Percentiles rank a stretch among this genome's conserved stretches.
phyloP scores from a whole-genome alignment of 441 rosid genomes.

The Melastoma candidum region DNA sequence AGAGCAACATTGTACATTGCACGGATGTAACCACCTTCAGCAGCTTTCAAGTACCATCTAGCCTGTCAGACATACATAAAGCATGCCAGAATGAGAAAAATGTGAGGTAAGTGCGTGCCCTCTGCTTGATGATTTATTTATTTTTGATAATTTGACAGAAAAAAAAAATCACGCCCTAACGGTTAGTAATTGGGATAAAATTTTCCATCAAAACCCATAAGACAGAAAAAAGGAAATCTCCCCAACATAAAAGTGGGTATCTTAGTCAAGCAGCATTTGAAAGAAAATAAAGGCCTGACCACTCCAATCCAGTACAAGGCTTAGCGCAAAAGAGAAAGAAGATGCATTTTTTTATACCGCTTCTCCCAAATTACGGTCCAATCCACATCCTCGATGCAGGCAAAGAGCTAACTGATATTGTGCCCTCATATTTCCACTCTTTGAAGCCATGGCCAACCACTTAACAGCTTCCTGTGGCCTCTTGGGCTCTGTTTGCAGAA shows the following conservation, averaged over 20 bases:
- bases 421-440: slow-evolving; percentile 59
- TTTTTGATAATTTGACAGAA: too few species aligned
- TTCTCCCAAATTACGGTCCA: slow-evolving; percentile 36
- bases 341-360: slow-evolving; percentile 37
- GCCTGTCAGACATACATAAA: slow-evolving; percentile 32
- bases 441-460: slow-evolving; percentile 56
- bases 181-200: too few species aligned
- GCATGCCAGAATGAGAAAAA: neutral
- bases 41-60: slow-evolving; percentile 73
- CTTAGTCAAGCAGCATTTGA: too few species aligned
- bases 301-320: too few species aligned
- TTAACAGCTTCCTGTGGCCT: slow-evolving; percentile 45
- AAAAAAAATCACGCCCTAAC: too few species aligned
- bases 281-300: too few species aligned
- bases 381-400: slow-evolving; percentile 58
- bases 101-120: neutral
- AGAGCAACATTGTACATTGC: slow-evolving; percentile 81
- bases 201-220: too few species aligned
- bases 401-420: slow-evolving; percentile 92
- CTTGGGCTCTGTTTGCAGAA: slow-evolving; percentile 25
- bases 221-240: too few species aligned
- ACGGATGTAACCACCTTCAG: slow-evolving; percentile 67
- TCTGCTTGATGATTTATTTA: too few species aligned
- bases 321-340: slow-evolving; percentile 3
- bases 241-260: too few species aligned